Evolutionary conservation across 345 rosid species (phyloP).

Genomic region (Hibiscus mutabilis): DNA sequence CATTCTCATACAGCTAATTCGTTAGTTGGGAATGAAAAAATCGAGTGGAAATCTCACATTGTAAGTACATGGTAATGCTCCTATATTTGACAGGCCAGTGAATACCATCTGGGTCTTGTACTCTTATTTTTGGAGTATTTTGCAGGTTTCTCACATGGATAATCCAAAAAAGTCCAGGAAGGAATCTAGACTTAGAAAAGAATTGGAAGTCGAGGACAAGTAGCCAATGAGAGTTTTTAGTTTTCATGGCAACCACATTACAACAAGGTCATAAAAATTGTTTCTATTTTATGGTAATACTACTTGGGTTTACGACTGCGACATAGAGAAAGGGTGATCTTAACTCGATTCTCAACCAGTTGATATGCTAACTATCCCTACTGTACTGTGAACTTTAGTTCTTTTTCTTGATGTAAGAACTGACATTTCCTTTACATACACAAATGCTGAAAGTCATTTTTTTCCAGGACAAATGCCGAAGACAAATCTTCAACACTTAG

Average conservation of each 20-base stretch:
- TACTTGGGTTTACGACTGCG: not conserved
- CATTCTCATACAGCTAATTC: constrained; percentile 33
- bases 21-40: constrained; percentile 31
- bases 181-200: constrained; percentile 14
- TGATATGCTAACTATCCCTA: not conserved
- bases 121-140: not conserved
- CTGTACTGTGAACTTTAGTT: not conserved
- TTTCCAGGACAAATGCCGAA: too few relatives aligned
- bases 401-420: too few relatives aligned
- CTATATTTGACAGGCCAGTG: not conserved
- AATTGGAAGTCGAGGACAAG: not conserved
- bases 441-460: not conserved
- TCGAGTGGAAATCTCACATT: constrained; percentile 71
- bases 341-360: not conserved
- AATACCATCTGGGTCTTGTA: not conserved
- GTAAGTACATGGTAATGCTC: constrained; percentile 35
- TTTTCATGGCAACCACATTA: too few relatives aligned
- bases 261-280: not conserved
- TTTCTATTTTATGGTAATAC: not conserved
- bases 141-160: constrained; percentile 42
- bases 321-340: not conserved
- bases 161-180: constrained; percentile 24
- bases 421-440: too few relatives aligned
- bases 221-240: too few relatives aligned
- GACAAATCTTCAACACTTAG: too few relatives aligned